Evolutionary conservation across 768 basidiomycete genomes (phyloP).

Genomic region (Omphalotus guepiniiformis): DNA sequence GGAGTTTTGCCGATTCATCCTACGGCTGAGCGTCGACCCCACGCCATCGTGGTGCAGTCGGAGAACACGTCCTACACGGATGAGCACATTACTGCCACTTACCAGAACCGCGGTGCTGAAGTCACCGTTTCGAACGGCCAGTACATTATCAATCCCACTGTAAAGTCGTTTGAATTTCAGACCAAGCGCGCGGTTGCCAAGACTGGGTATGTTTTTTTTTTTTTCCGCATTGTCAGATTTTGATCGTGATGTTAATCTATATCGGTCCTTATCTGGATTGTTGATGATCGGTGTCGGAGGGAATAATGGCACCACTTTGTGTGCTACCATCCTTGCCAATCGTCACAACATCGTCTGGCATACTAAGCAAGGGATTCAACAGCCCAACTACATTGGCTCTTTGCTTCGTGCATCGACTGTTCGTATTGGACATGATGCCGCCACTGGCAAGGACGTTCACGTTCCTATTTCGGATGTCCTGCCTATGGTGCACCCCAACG

Average conservation of each 20-base stretch:
- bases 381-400: constrained; percentile 97
- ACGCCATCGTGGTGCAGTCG: constrained; percentile 76
- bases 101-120: constrained; percentile 72
- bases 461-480: constrained; percentile 90
- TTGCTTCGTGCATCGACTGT: constrained; percentile 95
- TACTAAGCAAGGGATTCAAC: constrained; percentile 88
- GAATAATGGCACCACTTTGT: constrained; percentile 94
- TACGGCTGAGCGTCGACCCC: constrained; percentile 74
- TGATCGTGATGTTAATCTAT: constrained; percentile 12
- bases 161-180: constrained; percentile 84
- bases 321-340: constrained; percentile 94
- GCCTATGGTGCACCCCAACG: constrained; percentile 98
- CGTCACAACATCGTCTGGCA: constrained; percentile 91
- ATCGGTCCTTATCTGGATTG: constrained; percentile 46
- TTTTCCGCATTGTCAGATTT: constrained; percentile 8
- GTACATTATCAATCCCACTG: constrained; percentile 74
- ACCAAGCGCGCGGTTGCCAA: constrained; percentile 81
- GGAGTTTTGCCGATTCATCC: constrained; percentile 73
- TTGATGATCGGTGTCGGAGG: constrained; percentile 98
- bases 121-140: constrained; percentile 70
- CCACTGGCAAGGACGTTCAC: constrained; percentile 83
- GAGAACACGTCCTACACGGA: constrained; percentile 78
- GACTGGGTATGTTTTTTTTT: constrained; percentile 70
- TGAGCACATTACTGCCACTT: constrained; percentile 80
- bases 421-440: constrained; percentile 78